Evolutionary conservation across 2,329 filamentous ascomycete genomes (phyloP).

Genomic region (Alternaria postmessia): DNA sequence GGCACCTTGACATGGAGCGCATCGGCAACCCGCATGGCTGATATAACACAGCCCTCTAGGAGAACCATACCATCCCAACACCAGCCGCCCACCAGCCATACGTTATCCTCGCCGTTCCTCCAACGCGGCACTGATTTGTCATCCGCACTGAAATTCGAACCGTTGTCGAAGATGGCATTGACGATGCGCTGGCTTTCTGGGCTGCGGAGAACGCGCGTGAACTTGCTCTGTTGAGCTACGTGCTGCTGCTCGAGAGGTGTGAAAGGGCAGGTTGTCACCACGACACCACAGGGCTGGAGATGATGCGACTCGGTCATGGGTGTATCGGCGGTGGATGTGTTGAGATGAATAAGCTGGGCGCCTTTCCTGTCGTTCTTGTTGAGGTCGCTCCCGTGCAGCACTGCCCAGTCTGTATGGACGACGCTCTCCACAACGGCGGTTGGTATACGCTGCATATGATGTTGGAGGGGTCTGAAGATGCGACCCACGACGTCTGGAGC

Average conservation of each 20-base stretch:
- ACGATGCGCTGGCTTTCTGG: constrained; percentile 59
- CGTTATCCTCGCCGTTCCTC: constrained; percentile 62
- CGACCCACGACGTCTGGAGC: constrained; percentile 61
- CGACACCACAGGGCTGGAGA: constrained; percentile 59
- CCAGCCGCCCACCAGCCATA: constrained; percentile 68
- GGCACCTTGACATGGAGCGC: constrained; percentile 59
- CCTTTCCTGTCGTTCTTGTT: constrained; percentile 1
- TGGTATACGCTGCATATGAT: constrained; percentile 56
- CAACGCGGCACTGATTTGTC: constrained; percentile 49
- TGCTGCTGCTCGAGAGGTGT: constrained; percentile 50
- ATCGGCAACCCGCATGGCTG: constrained; percentile 64
- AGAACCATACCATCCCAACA: constrained; percentile 72
- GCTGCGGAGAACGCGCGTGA: constrained; percentile 63
- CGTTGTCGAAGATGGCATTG: constrained; percentile 55
- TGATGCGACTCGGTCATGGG: constrained; percentile 62
- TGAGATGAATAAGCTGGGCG: constrained; percentile 43
- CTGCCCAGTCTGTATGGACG: constrained; percentile 52
- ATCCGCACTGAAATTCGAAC: constrained; percentile 4
- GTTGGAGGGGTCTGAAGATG: constrained; percentile 57
- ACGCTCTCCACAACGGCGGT: constrained; percentile 60
- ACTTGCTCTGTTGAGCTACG: constrained; percentile 57
- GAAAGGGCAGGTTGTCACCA: constrained; percentile 64
- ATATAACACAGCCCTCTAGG: constrained; percentile 67
- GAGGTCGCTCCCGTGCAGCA: constrained; percentile 11
- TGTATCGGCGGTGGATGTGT: constrained; percentile 42